Evolutionary conservation across 768 basidiomycete species (phyloP).

Genomic region (Leucogyrophana mollusca): DNA sequence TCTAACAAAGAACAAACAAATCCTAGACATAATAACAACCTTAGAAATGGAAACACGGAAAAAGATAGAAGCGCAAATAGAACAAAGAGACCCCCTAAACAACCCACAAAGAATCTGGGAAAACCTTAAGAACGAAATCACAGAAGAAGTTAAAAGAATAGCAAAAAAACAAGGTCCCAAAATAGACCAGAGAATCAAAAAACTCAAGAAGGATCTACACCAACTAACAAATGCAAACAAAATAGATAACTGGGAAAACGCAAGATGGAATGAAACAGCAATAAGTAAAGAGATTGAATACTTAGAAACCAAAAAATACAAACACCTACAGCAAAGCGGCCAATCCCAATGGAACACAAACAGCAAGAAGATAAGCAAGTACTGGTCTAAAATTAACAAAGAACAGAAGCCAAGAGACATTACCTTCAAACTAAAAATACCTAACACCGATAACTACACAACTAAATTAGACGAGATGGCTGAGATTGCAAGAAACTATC

Average conservation of each 20-base stretch:
- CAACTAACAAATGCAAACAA: background rate
- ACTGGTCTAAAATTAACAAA: conserved; percentile 16
- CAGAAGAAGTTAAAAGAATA: background rate
- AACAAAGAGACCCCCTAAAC: no score
- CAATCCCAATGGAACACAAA: no score
- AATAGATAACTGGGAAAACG: background rate
- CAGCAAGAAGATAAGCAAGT: conserved; percentile 9
- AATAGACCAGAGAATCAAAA: background rate
- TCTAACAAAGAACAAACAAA: no score
- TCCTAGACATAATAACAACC: no score
- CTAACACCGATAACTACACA: background rate
- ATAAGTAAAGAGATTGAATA: conserved; percentile 1
- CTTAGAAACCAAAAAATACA: conserved; percentile 2
- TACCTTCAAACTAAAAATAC: conserved; percentile 12
- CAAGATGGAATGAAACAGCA: background rate
- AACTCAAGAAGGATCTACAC: background rate
- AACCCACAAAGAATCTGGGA: conserved; percentile 11
- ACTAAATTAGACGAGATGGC: conserved; percentile 27
- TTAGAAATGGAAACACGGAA: no score
- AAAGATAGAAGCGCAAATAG: no score
- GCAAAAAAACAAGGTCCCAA: conserved; percentile 3
- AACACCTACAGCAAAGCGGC: no score
- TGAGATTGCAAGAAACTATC: conserved; percentile 14
- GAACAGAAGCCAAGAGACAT: conserved; percentile 12
- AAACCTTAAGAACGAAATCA: conserved; percentile 4